Evolutionary conservation across 192 early-diverging fungal species (phyloP).

Genomic region (Rhizophagus prolifer): DNA sequence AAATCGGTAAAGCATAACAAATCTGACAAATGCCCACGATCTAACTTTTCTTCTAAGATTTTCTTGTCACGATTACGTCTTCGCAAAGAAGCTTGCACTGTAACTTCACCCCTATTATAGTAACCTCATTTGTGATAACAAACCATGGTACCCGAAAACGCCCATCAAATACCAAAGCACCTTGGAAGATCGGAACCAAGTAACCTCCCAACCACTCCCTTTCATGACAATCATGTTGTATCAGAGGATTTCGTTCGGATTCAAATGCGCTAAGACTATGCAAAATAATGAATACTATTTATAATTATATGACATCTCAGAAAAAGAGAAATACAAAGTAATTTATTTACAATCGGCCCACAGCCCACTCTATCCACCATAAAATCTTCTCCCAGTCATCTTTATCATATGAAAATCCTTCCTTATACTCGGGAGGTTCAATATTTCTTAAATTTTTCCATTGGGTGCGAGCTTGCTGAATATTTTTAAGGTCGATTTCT

Average conservation of each 20-base stretch:
- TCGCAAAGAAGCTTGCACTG: neutral
- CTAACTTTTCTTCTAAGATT: conserved; percentile 25
- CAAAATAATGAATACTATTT: no score
- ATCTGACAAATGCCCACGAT: conserved; percentile 29
- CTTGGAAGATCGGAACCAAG: conserved; percentile 32
- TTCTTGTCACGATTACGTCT: conserved; percentile 26
- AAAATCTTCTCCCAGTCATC: conserved; percentile 28
- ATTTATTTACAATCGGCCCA: conserved; percentile 29
- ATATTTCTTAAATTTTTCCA: conserved; percentile 24
- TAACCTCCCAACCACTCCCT: conserved; percentile 30
- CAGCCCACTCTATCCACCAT: conserved; percentile 25
- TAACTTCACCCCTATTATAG: conserved; percentile 12
- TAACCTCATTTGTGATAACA: conserved; percentile 9
- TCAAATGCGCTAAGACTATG: conserved; percentile 28
- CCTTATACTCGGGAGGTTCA: conserved; percentile 5
- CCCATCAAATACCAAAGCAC: conserved; percentile 25
- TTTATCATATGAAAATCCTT: conserved; percentile 28
- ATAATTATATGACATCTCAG: neutral
- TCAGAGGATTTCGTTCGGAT: no score
- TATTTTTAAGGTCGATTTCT: neutral
- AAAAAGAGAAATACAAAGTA: neutral
- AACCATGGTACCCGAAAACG: conserved; percentile 25
- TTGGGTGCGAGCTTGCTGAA: conserved; percentile 21
- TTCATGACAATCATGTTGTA: conserved; percentile 27
- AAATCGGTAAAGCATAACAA: conserved; percentile 5